Percentiles rank a stretch among this genome's conserved stretches.
These are phyloP conservation scores for Aureobasidium sp. DNA, from an alignment of 2,329 filamentous ascomycete genomes.

Conservation along the genomic window DNA sequence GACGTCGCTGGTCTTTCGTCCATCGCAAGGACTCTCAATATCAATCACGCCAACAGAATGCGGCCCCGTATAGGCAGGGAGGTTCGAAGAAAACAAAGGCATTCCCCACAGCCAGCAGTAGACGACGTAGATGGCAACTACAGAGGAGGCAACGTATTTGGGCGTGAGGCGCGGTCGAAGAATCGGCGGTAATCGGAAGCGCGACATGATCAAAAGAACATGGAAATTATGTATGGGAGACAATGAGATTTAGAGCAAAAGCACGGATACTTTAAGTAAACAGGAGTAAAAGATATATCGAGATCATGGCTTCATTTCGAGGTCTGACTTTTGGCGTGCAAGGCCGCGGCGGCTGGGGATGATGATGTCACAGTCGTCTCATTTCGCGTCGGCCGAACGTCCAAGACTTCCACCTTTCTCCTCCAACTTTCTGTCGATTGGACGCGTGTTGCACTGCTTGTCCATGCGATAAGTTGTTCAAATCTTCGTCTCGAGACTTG, in stretches of 20 bases:
- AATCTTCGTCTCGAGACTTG: neutral
- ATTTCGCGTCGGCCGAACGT: neutral
- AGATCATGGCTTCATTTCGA: neutral
- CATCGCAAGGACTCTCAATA: slow-evolving; percentile 34
- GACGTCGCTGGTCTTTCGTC: slow-evolving; percentile 31
- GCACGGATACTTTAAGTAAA: slow-evolving; percentile 7
- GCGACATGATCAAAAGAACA: slow-evolving; percentile 1
- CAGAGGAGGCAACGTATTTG: slow-evolving; percentile 18
- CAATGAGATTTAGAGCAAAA: neutral
- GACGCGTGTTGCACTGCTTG: neutral
- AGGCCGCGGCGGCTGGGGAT: neutral
- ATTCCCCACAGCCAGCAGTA: slow-evolving; percentile 33
- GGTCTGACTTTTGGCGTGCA: neutral
- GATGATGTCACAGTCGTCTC: neutral
- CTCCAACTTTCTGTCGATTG: neutral
- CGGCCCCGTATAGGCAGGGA: slow-evolving; percentile 37
- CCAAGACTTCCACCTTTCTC: neutral
- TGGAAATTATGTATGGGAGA: neutral
- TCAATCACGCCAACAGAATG: slow-evolving; percentile 40
- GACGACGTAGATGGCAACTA: slow-evolving; percentile 25
- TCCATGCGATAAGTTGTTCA: neutral
- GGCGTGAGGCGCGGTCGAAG: slow-evolving; percentile 21
- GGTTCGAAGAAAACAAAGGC: slow-evolving; percentile 35
- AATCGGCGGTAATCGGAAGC: slow-evolving; percentile 7
- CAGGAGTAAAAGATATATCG: neutral